Evolutionary conservation across 1,284 basidiomycete species (phyloP).

Genomic region (Ceratobasidium sp.): DNA sequence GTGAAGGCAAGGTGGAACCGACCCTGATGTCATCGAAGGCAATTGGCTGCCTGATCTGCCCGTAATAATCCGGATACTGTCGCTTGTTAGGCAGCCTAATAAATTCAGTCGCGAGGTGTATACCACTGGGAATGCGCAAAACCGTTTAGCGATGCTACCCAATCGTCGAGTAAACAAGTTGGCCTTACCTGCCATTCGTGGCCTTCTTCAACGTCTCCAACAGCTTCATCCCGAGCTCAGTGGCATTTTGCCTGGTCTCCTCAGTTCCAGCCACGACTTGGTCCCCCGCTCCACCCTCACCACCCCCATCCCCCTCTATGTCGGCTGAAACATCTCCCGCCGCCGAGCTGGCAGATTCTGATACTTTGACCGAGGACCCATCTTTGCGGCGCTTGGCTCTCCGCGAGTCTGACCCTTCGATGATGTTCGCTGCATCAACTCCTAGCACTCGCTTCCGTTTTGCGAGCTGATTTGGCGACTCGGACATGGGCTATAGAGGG

Average conservation of each 20-base stretch:
- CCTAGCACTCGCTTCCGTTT: conserved; percentile 42
- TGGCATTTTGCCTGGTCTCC: background rate
- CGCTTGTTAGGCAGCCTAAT: conserved; percentile 80
- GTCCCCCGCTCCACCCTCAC: background rate
- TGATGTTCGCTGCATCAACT: conserved; percentile 47
- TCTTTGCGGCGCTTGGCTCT: conserved; percentile 45
- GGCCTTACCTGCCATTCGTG: conserved; percentile 83
- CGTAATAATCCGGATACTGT: conserved; percentile 92
- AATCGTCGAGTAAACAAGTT: conserved; percentile 40
- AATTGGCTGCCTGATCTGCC: conserved; percentile 78
- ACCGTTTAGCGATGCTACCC: conserved; percentile 9
- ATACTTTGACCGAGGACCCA: conserved; percentile 37
- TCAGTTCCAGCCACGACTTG: background rate
- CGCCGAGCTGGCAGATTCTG: conserved; percentile 26
- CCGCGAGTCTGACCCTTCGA: conserved; percentile 41
- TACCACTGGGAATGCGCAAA: conserved; percentile 62
- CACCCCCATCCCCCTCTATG: conserved; percentile 3
- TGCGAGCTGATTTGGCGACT: conserved; percentile 27
- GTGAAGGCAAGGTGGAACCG: conserved; percentile 43
- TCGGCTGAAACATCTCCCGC: conserved; percentile 27
- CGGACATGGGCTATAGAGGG: conserved; percentile 18
- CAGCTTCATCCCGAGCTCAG: conserved; percentile 71
- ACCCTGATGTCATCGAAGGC: conserved; percentile 88
- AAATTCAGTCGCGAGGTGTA: conserved; percentile 78
- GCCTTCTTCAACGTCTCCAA: conserved; percentile 80